Percentiles rank a stretch among this genome's conserved stretches.
These are phyloP conservation scores for Trypanosoma melophagium DNA, from an alignment of 208 protist species.

Conservation along the genomic window DNA sequence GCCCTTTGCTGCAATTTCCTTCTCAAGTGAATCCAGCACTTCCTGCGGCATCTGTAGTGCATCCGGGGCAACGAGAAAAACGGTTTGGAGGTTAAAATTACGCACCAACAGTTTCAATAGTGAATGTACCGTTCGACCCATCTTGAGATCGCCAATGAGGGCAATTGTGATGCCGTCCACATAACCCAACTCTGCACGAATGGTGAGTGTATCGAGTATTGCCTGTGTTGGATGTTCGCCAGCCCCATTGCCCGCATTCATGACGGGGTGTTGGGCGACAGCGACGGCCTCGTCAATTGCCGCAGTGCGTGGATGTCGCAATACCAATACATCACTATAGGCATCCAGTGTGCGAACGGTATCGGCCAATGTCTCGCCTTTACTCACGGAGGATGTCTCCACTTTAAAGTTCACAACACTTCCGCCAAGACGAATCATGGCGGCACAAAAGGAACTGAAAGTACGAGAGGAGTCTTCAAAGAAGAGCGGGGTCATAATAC, in stretches of 20 bases:
- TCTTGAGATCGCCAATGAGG: slow-evolving; percentile 96
- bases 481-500: slow-evolving; percentile 86
- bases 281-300: slow-evolving; percentile 70
- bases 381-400: slow-evolving; percentile 76
- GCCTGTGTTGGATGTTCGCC: slow-evolving; percentile 98
- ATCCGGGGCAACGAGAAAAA: slow-evolving; percentile 91
- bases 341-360: slow-evolving; percentile 79
- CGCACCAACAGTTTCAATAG: slow-evolving; percentile 89
- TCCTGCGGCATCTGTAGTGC: slow-evolving; percentile 89
- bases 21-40: slow-evolving; percentile 60
- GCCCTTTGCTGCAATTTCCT: slow-evolving; percentile 41
- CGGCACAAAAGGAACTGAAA: slow-evolving; percentile 75
- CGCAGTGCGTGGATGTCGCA: slow-evolving; percentile 94
- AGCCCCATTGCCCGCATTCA: slow-evolving; percentile 97
- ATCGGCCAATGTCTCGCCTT: slow-evolving; percentile 85
- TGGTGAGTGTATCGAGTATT: slow-evolving; percentile 97
- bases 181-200: slow-evolving; percentile 91
- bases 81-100: slow-evolving; percentile 78
- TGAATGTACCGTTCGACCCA: slow-evolving; percentile 97
- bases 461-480: slow-evolving; percentile 86
- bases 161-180: slow-evolving; percentile 93
- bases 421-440: slow-evolving; percentile 84
- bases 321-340: slow-evolving; percentile 95
- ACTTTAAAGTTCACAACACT: slow-evolving; percentile 81
- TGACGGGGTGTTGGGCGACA: slow-evolving; percentile 79